Evolutionary conservation across 2,329 filamentous ascomycete genomes (phyloP).

Genomic region (Allantophomopsis lycopodina): DNA sequence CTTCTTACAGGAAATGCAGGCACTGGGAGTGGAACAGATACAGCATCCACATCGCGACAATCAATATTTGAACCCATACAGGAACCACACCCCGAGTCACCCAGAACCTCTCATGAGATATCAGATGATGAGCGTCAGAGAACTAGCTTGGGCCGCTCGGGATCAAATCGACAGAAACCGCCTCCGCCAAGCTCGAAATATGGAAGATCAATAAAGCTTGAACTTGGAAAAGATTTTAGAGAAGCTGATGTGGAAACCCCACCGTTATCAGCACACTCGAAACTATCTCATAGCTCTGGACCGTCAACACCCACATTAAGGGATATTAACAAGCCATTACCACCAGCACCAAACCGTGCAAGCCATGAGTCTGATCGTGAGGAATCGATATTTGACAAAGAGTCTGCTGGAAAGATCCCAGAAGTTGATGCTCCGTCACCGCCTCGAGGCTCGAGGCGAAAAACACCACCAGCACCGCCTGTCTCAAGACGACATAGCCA

Average conservation of each 20-base stretch:
- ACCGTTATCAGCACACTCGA: constrained; percentile 6
- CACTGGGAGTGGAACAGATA: constrained; percentile 12
- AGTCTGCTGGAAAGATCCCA: constrained; percentile 36
- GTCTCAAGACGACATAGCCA: constrained; percentile 19
- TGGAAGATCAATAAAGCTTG: constrained; percentile 55
- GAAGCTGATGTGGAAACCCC: no score
- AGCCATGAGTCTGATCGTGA: constrained; percentile 22
- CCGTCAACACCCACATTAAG: constrained; percentile 15
- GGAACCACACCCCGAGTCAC: constrained; percentile 28
- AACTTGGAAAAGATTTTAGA: constrained; percentile 22
- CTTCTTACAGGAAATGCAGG: constrained; percentile 54
- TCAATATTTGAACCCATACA: constrained; percentile 39
- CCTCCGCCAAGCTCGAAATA: constrained; percentile 67
- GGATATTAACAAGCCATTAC: constrained; percentile 49
- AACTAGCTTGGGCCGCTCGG: constrained; percentile 12
- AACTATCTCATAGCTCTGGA: constrained; percentile 19
- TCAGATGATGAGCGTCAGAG: constrained; percentile 38
- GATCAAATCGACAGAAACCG: constrained; percentile 46
- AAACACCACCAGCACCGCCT: constrained; percentile 25
- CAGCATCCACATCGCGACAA: constrained; percentile 41
- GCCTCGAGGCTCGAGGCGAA: constrained; percentile 15
- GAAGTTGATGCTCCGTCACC: constrained; percentile 21
- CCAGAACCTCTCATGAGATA: constrained; percentile 43
- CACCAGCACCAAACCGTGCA: constrained; percentile 33
- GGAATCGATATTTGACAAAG: constrained; percentile 38